These are phyloP conservation scores for Drechslerella stenobrocha DNA, from an alignment of 2,329 filamentous ascomycete species.

Conservation along the genomic window DNA sequence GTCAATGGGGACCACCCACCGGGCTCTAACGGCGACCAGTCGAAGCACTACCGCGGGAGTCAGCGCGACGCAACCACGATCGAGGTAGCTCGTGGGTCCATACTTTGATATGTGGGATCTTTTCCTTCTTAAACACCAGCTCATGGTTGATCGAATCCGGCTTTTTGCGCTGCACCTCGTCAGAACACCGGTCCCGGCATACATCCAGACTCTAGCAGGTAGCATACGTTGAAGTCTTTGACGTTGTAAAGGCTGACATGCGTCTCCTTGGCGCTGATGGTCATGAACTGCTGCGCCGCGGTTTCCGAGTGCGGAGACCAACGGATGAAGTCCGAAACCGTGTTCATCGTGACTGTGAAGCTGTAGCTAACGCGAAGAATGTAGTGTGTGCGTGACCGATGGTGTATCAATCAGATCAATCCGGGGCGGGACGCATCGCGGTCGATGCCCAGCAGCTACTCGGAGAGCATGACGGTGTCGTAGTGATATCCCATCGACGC, in stretches of 20 bases:
- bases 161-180: slow-evolving; percentile 23
- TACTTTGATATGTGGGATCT: slow-evolving; percentile 61
- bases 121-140: slow-evolving; percentile 56
- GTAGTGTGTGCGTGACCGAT: background rate
- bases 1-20: slow-evolving; percentile 43
- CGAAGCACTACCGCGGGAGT: slow-evolving; percentile 56
- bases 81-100: background rate
- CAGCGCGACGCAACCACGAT: background rate
- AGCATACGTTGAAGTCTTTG: slow-evolving; percentile 55
- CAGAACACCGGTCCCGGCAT: background rate
- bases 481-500: slow-evolving; percentile 5
- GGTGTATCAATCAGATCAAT: slow-evolving; percentile 32
- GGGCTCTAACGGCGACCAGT: slow-evolving; percentile 61
- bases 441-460: slow-evolving; percentile 1
- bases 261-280: slow-evolving; percentile 61
- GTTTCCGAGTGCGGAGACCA: slow-evolving; percentile 61
- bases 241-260: slow-evolving; percentile 60
- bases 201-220: slow-evolving; percentile 21
- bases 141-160: slow-evolving; percentile 39
- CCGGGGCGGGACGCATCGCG: slow-evolving; percentile 30
- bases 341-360: slow-evolving; percentile 57
- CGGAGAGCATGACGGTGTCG: background rate
- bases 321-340: slow-evolving; percentile 57
- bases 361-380: background rate
- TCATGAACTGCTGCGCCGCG: slow-evolving; percentile 59